Percentiles rank a stretch among this genome's conserved stretches.
Evolutionary conservation across 208 protist genomes (phyloP).

Genomic region (Acanthamoeba lenticulata): DNA sequence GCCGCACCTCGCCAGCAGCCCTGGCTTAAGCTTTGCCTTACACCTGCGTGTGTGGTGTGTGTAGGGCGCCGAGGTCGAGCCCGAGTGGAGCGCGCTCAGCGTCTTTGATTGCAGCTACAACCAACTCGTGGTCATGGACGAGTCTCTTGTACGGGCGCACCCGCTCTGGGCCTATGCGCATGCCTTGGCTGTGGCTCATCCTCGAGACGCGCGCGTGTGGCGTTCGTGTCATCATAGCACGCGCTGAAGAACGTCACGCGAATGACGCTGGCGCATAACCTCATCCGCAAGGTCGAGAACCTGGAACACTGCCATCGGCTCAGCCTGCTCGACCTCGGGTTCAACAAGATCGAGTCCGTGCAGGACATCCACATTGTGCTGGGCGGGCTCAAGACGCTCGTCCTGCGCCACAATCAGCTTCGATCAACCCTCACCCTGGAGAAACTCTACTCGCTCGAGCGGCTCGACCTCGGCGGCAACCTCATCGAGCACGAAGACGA

Average conservation of each 20-base stretch:
- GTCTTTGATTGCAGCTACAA: constrained; percentile 24
- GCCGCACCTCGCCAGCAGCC: too few species aligned
- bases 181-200: neutral
- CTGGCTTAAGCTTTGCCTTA: neutral
- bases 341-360: constrained; percentile 57
- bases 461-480: constrained; percentile 22
- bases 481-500: neutral
- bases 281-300: constrained; percentile 35
- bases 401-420: constrained; percentile 19
- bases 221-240: neutral
- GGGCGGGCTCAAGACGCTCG: constrained; percentile 38
- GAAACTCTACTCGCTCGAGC: constrained; percentile 27
- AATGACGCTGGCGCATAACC: neutral
- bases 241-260: neutral
- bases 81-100: neutral
- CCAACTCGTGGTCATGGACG: neutral
- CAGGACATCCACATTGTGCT: neutral
- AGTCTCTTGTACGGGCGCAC: neutral
- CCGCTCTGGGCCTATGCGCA: neutral
- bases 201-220: neutral
- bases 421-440: neutral
- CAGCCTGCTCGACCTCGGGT: neutral
- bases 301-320: neutral
- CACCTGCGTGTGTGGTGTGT: neutral
- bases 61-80: neutral